Conservation (phyloP, 257 asterid species). For the Cordia subcordata region DNA sequence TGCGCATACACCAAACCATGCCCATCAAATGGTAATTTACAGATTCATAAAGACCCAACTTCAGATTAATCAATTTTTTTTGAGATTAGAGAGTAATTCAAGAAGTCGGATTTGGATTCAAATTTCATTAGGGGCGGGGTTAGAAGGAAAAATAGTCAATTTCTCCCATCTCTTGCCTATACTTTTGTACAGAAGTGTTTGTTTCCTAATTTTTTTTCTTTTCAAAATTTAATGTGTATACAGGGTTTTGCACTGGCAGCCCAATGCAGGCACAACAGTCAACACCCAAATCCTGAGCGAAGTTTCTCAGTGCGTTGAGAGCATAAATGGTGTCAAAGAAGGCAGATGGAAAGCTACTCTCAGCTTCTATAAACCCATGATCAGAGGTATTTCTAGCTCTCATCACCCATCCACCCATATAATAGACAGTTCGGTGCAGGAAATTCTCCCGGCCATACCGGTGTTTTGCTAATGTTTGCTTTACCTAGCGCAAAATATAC, state of each 20-base stretch:
- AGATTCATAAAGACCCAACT: background rate
- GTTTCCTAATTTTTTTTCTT: background rate
- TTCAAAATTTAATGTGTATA: background rate
- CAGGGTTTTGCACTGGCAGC: constrained; percentile 97
- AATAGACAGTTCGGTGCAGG: background rate
- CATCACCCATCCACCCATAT: background rate
- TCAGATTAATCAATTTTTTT: too few species aligned
- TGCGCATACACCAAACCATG: constrained; percentile 19
- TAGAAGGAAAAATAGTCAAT: too few species aligned
- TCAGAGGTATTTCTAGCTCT: constrained; percentile 50
- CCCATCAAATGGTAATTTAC: constrained; percentile 49
- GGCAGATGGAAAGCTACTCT: constrained; percentile 90
- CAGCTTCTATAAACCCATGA: constrained; percentile 78
- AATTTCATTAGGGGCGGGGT: too few species aligned
- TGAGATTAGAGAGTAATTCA: too few species aligned
- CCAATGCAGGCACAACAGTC: constrained; percentile 83
- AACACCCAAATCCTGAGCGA: constrained; percentile 81
- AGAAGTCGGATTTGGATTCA: too few species aligned
- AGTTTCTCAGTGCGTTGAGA: constrained; percentile 87
- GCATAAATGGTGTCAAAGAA: constrained; percentile 84
- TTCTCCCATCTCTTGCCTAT: too few species aligned
- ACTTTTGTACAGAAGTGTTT: background rate
- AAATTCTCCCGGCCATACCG: too few species aligned
- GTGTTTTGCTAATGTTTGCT: too few species aligned
- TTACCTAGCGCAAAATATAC: too few species aligned